Conservation (phyloP, 129 eudicot species). For the Chrysanthemum lavandulifolium region DNA sequence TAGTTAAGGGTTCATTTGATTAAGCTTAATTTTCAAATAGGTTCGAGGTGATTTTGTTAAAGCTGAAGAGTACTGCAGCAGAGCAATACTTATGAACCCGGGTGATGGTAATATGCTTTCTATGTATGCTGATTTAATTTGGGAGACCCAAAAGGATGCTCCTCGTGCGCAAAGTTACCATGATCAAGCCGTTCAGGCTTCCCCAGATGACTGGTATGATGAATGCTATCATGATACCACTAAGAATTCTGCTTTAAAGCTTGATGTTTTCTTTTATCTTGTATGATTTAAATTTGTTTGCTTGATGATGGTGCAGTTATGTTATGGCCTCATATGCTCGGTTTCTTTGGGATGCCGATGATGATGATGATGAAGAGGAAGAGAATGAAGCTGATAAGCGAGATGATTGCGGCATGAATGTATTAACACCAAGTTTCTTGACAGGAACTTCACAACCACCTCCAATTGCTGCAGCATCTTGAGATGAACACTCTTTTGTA, state of each 20-base stretch:
- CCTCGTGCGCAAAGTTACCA: slow-evolving; percentile 51
- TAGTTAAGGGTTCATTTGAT: neutral
- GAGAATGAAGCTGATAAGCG: slow-evolving; percentile 14
- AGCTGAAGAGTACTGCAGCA: slow-evolving; percentile 74
- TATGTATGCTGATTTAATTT: slow-evolving; percentile 59
- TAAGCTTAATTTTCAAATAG: slow-evolving; percentile 21
- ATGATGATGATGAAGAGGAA: slow-evolving; percentile 39
- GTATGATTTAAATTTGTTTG: neutral
- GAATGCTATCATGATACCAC: neutral
- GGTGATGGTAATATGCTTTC: slow-evolving; percentile 54
- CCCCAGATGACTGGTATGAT: slow-evolving; percentile 63
- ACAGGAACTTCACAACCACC: slow-evolving; percentile 36
- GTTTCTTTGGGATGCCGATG: slow-evolving; percentile 62
- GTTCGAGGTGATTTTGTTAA: slow-evolving; percentile 42
- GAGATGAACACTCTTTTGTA: slow-evolving; percentile 32
- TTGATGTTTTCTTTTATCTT: neutral
- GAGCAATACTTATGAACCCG: slow-evolving; percentile 61
- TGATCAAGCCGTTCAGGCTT: slow-evolving; percentile 61
- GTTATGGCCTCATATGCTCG: slow-evolving; percentile 60
- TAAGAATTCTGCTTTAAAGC: too few relatives aligned
- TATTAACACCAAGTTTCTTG: slow-evolving; percentile 27
- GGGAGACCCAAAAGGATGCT: slow-evolving; percentile 56
- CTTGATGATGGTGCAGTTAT: slow-evolving; percentile 37
- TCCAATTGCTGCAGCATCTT: slow-evolving; percentile 58
- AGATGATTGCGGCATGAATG: slow-evolving; percentile 16